These are phyloP conservation scores for Capronia epimyces DNA, from an alignment of 2,329 filamentous ascomycete species.

Conservation along the genomic window DNA sequence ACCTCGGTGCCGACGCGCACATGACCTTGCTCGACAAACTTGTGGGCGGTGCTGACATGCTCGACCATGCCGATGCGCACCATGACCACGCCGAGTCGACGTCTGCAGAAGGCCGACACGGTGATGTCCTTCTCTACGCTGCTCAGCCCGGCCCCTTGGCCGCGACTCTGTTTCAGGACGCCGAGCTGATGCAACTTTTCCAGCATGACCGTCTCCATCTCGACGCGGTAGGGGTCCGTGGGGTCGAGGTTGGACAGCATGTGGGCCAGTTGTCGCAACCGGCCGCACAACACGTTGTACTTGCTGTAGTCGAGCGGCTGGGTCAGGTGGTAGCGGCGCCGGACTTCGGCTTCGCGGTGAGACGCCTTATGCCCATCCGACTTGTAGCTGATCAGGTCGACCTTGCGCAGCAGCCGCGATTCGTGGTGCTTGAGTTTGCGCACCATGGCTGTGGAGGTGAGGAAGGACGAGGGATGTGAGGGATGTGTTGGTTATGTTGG, in stretches of 20 bases:
- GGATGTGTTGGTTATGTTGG: no score
- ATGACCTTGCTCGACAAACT: slow-evolving; percentile 86
- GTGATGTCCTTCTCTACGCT: slow-evolving; percentile 80
- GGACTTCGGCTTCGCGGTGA: slow-evolving; percentile 75
- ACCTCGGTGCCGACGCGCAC: slow-evolving; percentile 87
- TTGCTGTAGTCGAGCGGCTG: slow-evolving; percentile 78
- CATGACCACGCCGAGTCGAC: slow-evolving; percentile 85
- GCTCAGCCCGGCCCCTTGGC: slow-evolving; percentile 64
- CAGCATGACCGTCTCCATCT: slow-evolving; percentile 80
- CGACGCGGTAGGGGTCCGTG: slow-evolving; percentile 68
- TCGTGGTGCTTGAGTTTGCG: slow-evolving; percentile 96
- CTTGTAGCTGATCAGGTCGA: slow-evolving; percentile 93
- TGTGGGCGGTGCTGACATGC: slow-evolving; percentile 67
- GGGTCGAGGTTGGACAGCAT: slow-evolving; percentile 75
- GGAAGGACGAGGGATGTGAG: not conserved
- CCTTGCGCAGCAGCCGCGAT: slow-evolving; percentile 82
- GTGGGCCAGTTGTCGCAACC: slow-evolving; percentile 85
- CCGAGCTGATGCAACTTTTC: slow-evolving; percentile 94
- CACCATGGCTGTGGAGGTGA: slow-evolving; percentile 62
- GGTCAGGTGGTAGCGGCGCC: slow-evolving; percentile 84
- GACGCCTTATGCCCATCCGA: slow-evolving; percentile 67
- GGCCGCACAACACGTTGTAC: slow-evolving; percentile 64
- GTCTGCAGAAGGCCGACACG: slow-evolving; percentile 79
- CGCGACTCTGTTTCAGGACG: slow-evolving; percentile 66
- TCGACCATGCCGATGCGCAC: slow-evolving; percentile 86